These are phyloP conservation scores for Sphagnum contortum DNA, from an alignment of 225 moss, liverwort and hornwort genomes.

Conservation along the genomic window DNA sequence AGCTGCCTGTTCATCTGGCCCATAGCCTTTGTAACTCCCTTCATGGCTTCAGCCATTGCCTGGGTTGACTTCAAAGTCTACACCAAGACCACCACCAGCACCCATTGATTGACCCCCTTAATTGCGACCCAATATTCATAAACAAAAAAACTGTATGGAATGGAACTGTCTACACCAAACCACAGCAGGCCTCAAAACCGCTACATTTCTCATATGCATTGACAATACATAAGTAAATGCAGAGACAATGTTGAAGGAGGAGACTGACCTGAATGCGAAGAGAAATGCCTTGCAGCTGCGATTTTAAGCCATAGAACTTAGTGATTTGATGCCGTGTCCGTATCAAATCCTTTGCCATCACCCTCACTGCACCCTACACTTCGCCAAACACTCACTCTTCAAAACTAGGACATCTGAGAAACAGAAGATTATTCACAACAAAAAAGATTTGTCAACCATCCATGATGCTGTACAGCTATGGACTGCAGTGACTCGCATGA, in stretches of 20 bases:
- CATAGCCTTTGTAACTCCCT: conserved; percentile 98
- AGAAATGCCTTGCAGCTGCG: conserved; percentile 96
- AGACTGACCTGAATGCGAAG: conserved; percentile 70
- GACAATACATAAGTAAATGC: no score
- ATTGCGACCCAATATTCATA: no score
- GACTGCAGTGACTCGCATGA: no score
- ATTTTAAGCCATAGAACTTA: conserved; percentile 91
- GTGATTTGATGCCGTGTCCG: conserved; percentile 93
- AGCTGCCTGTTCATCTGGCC: conserved; percentile 99
- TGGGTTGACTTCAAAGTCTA: conserved; percentile 98
- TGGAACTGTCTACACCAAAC: background rate
- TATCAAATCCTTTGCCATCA: conserved; percentile 98
- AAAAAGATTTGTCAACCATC: no score
- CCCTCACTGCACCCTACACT: conserved; percentile 75
- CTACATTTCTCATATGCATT: no score
- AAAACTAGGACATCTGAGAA: no score
- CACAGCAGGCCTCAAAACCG: background rate
- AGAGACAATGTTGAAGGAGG: no score
- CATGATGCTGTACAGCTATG: no score
- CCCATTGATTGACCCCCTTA: no score
- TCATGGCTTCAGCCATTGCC: conserved; percentile 98
- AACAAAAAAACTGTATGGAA: background rate
- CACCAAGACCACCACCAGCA: background rate
- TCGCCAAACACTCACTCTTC: background rate
- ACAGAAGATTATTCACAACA: no score